Percentiles rank a stretch among this genome's conserved stretches.
Conservation (phyloP, 1,284 basidiomycete species). For the Malassezia vespertilionis region DNA sequence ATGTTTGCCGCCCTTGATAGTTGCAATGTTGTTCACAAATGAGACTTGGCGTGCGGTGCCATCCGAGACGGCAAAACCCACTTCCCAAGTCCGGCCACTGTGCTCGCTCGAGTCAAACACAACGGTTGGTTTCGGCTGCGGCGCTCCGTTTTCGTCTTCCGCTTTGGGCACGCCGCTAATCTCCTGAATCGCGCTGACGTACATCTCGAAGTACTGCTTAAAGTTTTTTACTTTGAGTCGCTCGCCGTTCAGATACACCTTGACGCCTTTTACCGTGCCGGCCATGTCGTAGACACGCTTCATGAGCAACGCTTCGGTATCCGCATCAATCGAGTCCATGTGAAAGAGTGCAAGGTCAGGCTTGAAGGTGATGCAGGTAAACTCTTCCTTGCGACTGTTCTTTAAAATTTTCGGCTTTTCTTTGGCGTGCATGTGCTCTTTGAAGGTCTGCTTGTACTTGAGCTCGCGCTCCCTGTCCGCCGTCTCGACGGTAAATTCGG, state of each 20-base stretch:
- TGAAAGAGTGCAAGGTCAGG: conserved; percentile 86
- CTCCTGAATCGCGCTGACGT: conserved; percentile 52
- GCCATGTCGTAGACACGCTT: conserved; percentile 97
- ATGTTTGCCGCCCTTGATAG: conserved; percentile 91
- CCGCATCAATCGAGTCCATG: conserved; percentile 82
- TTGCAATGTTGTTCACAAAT: conserved; percentile 95
- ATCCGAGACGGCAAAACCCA: conserved; percentile 87
- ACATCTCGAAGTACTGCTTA: conserved; percentile 95
- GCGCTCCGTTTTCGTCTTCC: conserved; percentile 47
- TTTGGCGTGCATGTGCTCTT: conserved; percentile 80
- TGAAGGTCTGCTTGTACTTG: conserved; percentile 94
- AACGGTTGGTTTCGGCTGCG: conserved; percentile 63
- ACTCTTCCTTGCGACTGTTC: conserved; percentile 63
- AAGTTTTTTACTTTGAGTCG: conserved; percentile 86
- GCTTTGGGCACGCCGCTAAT: conserved; percentile 31
- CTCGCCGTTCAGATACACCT: conserved; percentile 87
- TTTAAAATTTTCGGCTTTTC: conserved; percentile 79
- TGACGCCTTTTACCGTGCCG: conserved; percentile 82
- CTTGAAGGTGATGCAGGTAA: conserved; percentile 85
- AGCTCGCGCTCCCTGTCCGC: conserved; percentile 74
- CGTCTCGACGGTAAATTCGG: conserved; percentile 92
- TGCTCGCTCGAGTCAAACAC: conserved; percentile 70
- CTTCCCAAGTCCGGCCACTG: conserved; percentile 66
- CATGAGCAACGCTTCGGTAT: conserved; percentile 76
- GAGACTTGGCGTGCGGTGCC: conserved; percentile 72